Conservation (phyloP, 1,284 basidiomycete species). For the Puccinia brachypodii region DNA sequence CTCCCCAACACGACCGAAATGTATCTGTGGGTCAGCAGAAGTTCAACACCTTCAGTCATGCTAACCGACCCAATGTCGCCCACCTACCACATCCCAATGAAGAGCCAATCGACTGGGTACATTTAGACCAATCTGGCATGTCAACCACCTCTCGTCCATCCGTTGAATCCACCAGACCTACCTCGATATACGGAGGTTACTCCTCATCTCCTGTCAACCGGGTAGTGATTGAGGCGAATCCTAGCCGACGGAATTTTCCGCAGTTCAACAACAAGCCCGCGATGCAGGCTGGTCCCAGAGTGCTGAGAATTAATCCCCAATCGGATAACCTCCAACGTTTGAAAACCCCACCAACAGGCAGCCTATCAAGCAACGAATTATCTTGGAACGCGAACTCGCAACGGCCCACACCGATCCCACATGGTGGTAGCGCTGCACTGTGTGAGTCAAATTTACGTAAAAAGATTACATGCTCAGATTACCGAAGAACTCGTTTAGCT, state of each 20-base stretch:
- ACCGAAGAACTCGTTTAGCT: background rate
- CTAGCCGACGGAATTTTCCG: background rate
- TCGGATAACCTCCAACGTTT: background rate
- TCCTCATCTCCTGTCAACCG: background rate
- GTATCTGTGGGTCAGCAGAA: background rate
- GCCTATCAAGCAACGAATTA: background rate
- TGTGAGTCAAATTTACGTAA: background rate
- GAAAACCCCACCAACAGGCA: background rate
- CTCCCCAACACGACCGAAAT: background rate
- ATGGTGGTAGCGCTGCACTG: background rate
- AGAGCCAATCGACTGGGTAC: background rate
- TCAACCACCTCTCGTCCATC: background rate
- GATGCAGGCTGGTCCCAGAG: background rate
- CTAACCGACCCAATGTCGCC: background rate
- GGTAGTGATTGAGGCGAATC: background rate
- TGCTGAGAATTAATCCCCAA: background rate
- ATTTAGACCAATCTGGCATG: background rate
- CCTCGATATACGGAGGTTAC: background rate
- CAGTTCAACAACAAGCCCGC: background rate
- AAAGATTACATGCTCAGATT: background rate
- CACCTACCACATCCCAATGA: background rate
- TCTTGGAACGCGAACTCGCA: background rate
- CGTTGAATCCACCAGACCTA: background rate
- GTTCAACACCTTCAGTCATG: slow-evolving; percentile 6
- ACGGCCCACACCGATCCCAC: background rate